These are phyloP conservation scores for Mycosarcoma mackinlayi DNA, from an alignment of 1,284 basidiomycete genomes.

Conservation along the genomic window DNA sequence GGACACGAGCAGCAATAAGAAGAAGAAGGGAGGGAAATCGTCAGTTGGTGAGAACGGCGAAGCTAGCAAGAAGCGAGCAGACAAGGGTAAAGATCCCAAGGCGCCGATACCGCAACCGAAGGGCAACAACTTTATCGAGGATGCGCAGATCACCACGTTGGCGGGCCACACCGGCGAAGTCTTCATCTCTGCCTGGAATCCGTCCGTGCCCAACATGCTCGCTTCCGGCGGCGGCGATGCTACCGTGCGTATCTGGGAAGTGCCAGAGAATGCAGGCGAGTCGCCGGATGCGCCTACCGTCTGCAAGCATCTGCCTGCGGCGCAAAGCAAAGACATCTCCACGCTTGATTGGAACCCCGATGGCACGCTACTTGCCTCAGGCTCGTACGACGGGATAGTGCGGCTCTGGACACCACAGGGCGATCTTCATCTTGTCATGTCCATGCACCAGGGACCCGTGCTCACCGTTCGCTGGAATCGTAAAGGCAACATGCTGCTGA, in stretches of 20 bases:
- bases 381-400: conserved; percentile 67
- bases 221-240: conserved; percentile 67
- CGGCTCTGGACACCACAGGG: conserved; percentile 68
- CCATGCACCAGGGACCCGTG: conserved; percentile 68
- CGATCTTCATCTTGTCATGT: conserved; percentile 68
- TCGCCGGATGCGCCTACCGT: conserved; percentile 54
- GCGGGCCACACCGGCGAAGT: conserved; percentile 65
- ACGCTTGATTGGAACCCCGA: conserved; percentile 68
- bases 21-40: conserved; percentile 53
- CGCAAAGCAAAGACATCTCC: conserved; percentile 66
- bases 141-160: conserved; percentile 50
- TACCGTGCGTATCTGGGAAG: conserved; percentile 68
- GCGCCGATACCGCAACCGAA: conserved; percentile 44
- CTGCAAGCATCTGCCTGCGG: conserved; percentile 66
- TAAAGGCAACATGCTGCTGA: conserved; percentile 64
- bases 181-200: conserved; percentile 67
- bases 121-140: conserved; percentile 40
- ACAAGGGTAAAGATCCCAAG: conserved; percentile 47
- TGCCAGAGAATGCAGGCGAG: conserved; percentile 46
- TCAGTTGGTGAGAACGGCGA: conserved; percentile 40
- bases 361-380: conserved; percentile 66
- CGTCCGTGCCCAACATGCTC: conserved; percentile 65
- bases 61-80: conserved; percentile 39
- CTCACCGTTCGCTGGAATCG: conserved; percentile 67
- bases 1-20: conserved; percentile 42